These are phyloP conservation scores for Melampsora larici-populina DNA, from an alignment of 1,284 basidiomycete species.

Conservation along the genomic window DNA sequence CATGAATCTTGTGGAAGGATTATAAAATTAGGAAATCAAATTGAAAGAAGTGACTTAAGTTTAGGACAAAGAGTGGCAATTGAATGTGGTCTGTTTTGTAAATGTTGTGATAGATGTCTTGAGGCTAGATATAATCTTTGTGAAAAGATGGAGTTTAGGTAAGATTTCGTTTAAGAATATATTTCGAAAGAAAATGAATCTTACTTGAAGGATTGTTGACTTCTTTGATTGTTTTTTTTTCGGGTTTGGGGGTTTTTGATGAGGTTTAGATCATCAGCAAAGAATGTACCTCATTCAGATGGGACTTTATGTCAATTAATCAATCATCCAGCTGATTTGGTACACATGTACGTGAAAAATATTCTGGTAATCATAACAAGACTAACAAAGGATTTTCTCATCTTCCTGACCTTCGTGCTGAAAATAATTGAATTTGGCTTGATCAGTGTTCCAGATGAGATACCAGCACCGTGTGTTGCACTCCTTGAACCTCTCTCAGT, in stretches of 20 bases:
- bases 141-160: conserved; percentile 60
- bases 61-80: conserved; percentile 88
- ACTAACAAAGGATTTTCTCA: conserved; percentile 1
- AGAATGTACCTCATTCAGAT: conserved; percentile 87
- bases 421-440: conserved; percentile 5
- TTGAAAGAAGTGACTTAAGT: conserved; percentile 59
- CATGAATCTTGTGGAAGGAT: conserved; percentile 85
- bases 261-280: conserved; percentile 83
- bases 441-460: conserved; percentile 68
- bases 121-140: conserved; percentile 92
- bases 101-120: conserved; percentile 58
- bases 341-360: conserved; percentile 69
- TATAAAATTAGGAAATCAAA: conserved; percentile 62
- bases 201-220: too few species aligned
- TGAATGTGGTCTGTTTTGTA: conserved; percentile 86
- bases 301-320: conserved; percentile 82
- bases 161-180: too few species aligned
- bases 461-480: conserved; percentile 73
- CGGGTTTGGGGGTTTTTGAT: too few species aligned
- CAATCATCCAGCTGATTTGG: conserved; percentile 78
- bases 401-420: conserved; percentile 3
- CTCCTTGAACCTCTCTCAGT: conserved; percentile 88
- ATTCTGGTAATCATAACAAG: background rate
- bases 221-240: too few species aligned
- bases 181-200: too few species aligned